A percentile compares a stretch with the other conserved stretches of the same genome.
phyloP scores from a whole-genome alignment of 148 eudicot species.

The Nepenthes mirabilis region DNA sequence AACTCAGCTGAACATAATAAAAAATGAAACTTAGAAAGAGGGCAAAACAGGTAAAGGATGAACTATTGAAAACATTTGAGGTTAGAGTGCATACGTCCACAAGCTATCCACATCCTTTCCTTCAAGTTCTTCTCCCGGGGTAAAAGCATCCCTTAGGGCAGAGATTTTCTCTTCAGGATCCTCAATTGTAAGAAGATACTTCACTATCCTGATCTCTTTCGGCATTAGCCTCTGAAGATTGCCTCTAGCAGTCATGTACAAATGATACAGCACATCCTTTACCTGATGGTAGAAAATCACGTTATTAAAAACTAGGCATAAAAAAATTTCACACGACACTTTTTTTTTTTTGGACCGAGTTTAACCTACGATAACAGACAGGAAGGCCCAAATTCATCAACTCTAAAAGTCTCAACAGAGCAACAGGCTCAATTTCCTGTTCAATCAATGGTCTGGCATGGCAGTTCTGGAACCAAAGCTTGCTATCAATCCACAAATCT shows the following conservation, averaged over 20 bases:
- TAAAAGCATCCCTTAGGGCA: constrained; percentile 74
- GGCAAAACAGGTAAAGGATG: background rate
- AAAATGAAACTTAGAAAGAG: background rate
- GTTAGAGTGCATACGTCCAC: constrained; percentile 57
- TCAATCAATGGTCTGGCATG: background rate
- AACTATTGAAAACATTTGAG: background rate
- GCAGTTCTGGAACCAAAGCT: background rate
- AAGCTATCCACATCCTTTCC: constrained; percentile 54
- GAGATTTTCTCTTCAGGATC: constrained; percentile 75
- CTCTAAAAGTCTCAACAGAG: too few species aligned
- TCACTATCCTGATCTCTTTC: constrained; percentile 64
- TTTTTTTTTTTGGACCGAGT: too few species aligned
- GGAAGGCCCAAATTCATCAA: too few species aligned
- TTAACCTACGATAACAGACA: too few species aligned
- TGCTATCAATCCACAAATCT: too few species aligned
- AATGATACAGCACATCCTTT: constrained; percentile 71
- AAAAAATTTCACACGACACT: too few species aligned
- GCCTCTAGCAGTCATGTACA: constrained; percentile 55
- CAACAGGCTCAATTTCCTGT: background rate
- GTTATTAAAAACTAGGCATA: too few species aligned
- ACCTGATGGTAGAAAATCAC: constrained; percentile 26
- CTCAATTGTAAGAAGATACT: constrained; percentile 61
- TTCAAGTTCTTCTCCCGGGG: constrained; percentile 74
- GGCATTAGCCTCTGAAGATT: constrained; percentile 80
- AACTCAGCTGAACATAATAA: background rate